Evolutionary conservation across 176 grass and related monocot genomes (phyloP), one percentile per base, ranked within the genome.

Genomic region (Saccharum officinarum): DNA sequence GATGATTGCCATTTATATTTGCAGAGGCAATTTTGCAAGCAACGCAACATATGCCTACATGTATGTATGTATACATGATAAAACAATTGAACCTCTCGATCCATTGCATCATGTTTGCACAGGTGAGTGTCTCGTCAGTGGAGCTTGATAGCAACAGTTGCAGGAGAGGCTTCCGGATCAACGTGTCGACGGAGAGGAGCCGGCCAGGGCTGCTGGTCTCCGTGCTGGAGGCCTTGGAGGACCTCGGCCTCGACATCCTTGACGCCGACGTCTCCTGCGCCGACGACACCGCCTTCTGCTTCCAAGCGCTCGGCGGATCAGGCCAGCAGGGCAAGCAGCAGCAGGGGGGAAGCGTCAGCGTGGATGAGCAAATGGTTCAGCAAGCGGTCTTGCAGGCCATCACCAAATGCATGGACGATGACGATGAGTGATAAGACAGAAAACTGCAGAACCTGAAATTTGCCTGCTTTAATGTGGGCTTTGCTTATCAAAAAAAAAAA

Each of bases 321-420:
- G 82, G 78, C 38, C 44, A 34, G 9, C 41, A 42, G 49, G 4
- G 23, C 78, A 82, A 0, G 2, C 15, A 37, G n/a, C n/a, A n/a
- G 66, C 23, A 28, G 49, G 86, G 15, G 0, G 66, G 79, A n/a
- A n/a, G n/a, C n/a, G n/a, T n/a, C n/a, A 92, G 76, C 75, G 84
- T 94, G 28, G 92, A 94, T 38, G 92, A 65, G 8, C 73, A 92
- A 46, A 80, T 82, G 78, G 87, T 95, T 70, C 75, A 87, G 12
- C 87, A 90, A 62, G 90, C 80, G 5, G 90, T 94, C 31, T 9
- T 85, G 30, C 82, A 90, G 66, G 92, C 92, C 57, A 92, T 92
- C 81, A 80, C 67, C 20, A 95, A 78, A 82, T 88, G 82, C 88
- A 86, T 73, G 40, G 72, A 73, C 34, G 23, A 40, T 3, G 40